phyloP scores from a whole-genome alignment of 331 rosid genomes.

The Erythrophleum ivorense region DNA sequence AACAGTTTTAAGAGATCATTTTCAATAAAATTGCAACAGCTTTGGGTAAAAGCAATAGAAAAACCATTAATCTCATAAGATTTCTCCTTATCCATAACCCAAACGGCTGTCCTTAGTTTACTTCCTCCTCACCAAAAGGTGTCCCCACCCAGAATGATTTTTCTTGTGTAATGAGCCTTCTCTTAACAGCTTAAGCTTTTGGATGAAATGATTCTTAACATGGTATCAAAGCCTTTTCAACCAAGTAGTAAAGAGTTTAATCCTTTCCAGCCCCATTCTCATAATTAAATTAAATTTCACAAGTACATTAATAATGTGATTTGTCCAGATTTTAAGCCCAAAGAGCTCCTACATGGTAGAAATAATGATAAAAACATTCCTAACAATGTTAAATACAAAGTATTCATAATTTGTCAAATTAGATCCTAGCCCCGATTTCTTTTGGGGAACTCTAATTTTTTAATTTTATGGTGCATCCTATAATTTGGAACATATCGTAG shows the following conservation, averaged over 20 bases:
- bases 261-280: not conserved
- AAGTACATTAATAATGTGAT: too few species aligned
- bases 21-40: not conserved
- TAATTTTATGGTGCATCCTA: too few species aligned
- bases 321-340: too few species aligned
- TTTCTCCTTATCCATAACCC: not conserved
- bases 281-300: not conserved
- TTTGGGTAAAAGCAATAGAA: not conserved
- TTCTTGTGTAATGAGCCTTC: not conserved
- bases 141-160: not conserved
- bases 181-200: not conserved
- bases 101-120: not conserved
- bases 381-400: too few species aligned
- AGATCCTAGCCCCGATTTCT: too few species aligned
- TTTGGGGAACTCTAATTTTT: too few species aligned
- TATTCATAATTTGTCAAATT: too few species aligned
- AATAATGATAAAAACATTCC: too few species aligned
- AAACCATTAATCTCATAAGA: not conserved
- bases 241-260: not conserved
- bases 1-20: not conserved
- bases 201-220: not conserved
- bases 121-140: not conserved
- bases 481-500: too few species aligned
- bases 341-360: too few species aligned
- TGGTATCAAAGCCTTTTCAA: not conserved